Conservation (phyloP, 2,329 filamentous ascomycete species). For the Phialophora verrucosa region DNA sequence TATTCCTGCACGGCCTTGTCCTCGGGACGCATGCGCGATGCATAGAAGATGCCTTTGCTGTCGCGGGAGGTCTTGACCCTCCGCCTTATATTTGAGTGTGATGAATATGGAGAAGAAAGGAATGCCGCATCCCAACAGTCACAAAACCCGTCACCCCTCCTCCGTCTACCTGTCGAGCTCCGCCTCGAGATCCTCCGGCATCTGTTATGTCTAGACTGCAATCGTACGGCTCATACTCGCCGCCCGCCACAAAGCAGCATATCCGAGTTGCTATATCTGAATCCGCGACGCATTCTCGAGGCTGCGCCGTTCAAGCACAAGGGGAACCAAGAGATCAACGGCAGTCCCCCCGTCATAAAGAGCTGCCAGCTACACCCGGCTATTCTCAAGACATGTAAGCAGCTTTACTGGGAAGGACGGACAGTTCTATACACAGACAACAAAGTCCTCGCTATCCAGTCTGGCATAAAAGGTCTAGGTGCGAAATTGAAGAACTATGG, state of each 20-base stretch:
- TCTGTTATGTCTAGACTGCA: conserved; percentile 30
- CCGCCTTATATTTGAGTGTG: conserved; percentile 32
- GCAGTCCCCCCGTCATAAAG: conserved; percentile 27
- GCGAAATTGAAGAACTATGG: conserved; percentile 36
- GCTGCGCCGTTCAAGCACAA: conserved; percentile 34
- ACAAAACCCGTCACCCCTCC: conserved; percentile 16
- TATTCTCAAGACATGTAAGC: conserved; percentile 30
- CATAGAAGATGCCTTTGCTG: conserved; percentile 33
- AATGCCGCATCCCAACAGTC: conserved; percentile 8
- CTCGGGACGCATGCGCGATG: conserved; percentile 21
- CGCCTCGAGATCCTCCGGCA: conserved; percentile 35
- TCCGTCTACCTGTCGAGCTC: conserved; percentile 32
- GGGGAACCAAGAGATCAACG: conserved; percentile 34
- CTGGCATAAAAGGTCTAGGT: conserved; percentile 31
- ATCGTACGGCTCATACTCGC: conserved; percentile 32
- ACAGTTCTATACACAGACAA: conserved; percentile 33
- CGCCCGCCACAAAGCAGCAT: conserved; percentile 25
- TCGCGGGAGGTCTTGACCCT: conserved; percentile 34
- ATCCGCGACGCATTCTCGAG: conserved; percentile 33
- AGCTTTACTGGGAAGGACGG: conserved; percentile 29
- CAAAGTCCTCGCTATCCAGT: conserved; percentile 32
- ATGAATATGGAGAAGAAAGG: conserved; percentile 25
- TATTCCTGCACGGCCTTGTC: conserved; percentile 2
- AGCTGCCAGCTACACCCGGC: conserved; percentile 28
- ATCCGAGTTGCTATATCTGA: conserved; percentile 24